Evolutionary conservation across 495 filamentous ascomycete genomes (phyloP).

Genomic region (Trichoderma virens): DNA sequence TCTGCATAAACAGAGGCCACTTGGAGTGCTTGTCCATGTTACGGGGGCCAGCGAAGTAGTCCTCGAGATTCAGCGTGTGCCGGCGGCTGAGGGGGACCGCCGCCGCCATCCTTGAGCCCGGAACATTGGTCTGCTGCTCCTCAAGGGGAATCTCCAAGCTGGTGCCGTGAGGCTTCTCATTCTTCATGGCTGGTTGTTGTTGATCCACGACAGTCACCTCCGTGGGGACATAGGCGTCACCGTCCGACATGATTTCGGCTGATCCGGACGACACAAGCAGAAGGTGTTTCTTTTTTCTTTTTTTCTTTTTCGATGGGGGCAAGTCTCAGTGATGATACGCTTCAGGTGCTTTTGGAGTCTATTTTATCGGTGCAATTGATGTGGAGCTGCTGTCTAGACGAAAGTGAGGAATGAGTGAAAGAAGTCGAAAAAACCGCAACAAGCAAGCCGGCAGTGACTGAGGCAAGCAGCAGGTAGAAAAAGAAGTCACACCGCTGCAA

Average conservation of each 20-base stretch:
- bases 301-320: neutral
- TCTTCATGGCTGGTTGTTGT: too few species aligned
- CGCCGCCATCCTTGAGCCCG: neutral
- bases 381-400: neutral
- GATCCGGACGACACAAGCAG: neutral
- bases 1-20: conserved; percentile 69
- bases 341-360: too few species aligned
- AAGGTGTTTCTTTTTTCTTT: neutral
- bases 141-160: neutral
- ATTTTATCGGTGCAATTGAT: neutral
- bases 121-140: neutral
- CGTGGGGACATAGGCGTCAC: neutral
- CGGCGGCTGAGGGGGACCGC: conserved; percentile 34
- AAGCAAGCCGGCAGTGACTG: neutral
- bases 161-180: neutral
- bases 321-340: neutral
- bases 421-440: neutral
- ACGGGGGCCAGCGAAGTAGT: conserved; percentile 56
- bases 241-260: conserved; percentile 7
- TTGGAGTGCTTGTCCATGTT: conserved; percentile 71
- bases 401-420: neutral
- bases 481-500: neutral
- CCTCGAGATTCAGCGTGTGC: conserved; percentile 40
- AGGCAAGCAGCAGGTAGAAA: neutral
- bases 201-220: neutral